A percentile compares a stretch with the other conserved stretches of the same genome.
phyloP scores from a whole-genome alignment of 768 basidiomycete genomes.

The Phylloporus sp. region DNA sequence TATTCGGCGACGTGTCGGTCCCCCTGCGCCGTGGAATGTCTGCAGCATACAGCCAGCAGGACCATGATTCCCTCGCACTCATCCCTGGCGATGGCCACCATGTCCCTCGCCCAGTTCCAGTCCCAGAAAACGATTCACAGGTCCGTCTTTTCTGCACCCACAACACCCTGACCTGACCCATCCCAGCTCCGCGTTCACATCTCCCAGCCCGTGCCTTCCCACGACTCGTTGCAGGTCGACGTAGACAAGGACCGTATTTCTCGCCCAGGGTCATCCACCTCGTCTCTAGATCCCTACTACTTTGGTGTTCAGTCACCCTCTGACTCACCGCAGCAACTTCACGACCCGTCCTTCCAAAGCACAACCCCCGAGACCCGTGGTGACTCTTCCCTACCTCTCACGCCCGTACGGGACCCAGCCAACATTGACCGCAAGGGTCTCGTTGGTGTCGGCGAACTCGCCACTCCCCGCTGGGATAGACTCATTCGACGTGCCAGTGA shows the following conservation, averaged over 20 bases:
- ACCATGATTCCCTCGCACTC: constrained; percentile 32
- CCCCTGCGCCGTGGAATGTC: constrained; percentile 42
- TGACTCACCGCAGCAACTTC: constrained; percentile 58
- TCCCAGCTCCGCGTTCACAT: constrained; percentile 46
- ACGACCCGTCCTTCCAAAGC: constrained; percentile 35
- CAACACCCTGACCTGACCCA: constrained; percentile 6
- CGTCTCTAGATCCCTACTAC: constrained; percentile 86
- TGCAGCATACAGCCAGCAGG: constrained; percentile 38
- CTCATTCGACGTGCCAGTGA: constrained; percentile 41
- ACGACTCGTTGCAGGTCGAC: constrained; percentile 34
- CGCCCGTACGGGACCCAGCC: constrained; percentile 74
- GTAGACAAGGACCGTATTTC: constrained; percentile 44
- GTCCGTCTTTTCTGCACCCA: constrained; percentile 8
- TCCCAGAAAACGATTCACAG: constrained; percentile 21
- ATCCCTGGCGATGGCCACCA: constrained; percentile 49
- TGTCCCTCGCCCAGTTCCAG: constrained; percentile 15
- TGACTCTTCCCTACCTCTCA: constrained; percentile 62
- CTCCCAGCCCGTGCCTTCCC: constrained; percentile 38
- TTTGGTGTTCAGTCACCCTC: constrained; percentile 69
- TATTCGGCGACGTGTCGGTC: constrained; percentile 30
- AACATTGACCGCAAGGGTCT: constrained; percentile 81
- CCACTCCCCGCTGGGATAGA: constrained; percentile 92
- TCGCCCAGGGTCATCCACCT: constrained; percentile 71
- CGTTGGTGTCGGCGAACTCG: constrained; percentile 91
- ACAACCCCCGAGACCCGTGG: constrained; percentile 60